Percentiles rank a stretch among this genome's conserved stretches.
Conservation (phyloP, 768 basidiomycete species). For the Amanita phalloides region DNA sequence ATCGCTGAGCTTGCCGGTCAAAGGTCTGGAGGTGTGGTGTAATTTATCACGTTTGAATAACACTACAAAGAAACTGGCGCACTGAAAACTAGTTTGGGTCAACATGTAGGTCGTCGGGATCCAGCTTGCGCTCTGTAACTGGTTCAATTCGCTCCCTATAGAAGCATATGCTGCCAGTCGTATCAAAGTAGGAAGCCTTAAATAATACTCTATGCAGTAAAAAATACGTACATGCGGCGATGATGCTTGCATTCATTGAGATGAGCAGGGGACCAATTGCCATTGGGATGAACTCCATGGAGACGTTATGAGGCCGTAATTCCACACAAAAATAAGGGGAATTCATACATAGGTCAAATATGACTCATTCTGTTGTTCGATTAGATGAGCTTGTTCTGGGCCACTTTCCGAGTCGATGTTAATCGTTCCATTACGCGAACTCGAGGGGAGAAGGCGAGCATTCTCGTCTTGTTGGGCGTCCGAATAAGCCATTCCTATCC, state of each 20-base stretch:
- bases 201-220: neutral
- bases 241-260: constrained; percentile 44
- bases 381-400: neutral
- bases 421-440: neutral
- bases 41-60: neutral
- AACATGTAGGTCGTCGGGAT: constrained; percentile 56
- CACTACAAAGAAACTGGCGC: constrained; percentile 1
- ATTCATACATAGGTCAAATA: neutral
- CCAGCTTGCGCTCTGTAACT: constrained; percentile 58
- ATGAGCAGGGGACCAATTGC: constrained; percentile 35
- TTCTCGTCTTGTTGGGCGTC: neutral
- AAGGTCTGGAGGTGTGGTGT: constrained; percentile 26
- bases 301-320: neutral
- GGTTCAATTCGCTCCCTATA: constrained; percentile 48
- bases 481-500: neutral
- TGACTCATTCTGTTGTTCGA: neutral
- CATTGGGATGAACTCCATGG: constrained; percentile 31
- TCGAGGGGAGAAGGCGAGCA: neutral
- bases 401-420: neutral
- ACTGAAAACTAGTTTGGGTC: constrained; percentile 54
- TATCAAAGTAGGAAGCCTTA: neutral
- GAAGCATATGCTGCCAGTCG: constrained; percentile 32
- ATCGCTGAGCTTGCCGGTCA: constrained; percentile 57
- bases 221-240: constrained; percentile 28
- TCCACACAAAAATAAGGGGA: neutral